A percentile compares a stretch with the other conserved stretches of the same genome.
These are phyloP conservation scores for Diaporthe eres DNA, from an alignment of 2,329 filamentous ascomycete genomes.

Conservation along the genomic window DNA sequence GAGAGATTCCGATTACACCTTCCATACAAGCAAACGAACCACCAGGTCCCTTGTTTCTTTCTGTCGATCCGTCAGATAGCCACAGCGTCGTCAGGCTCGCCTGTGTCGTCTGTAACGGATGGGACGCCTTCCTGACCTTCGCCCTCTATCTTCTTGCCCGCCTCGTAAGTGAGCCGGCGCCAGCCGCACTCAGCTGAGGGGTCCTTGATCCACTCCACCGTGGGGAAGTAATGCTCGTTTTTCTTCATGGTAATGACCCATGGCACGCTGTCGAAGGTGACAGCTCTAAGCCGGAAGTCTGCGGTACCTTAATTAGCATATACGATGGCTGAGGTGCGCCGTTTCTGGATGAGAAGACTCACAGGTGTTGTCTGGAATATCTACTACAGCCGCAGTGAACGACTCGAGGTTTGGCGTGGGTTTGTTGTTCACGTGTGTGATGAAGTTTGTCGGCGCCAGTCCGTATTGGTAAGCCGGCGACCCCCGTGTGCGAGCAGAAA, in stretches of 20 bases:
- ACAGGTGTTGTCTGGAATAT: constrained; percentile 96
- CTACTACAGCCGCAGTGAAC: constrained; percentile 85
- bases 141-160: constrained; percentile 41
- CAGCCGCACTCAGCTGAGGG: constrained; percentile 38
- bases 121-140: constrained; percentile 40
- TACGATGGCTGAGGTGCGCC: background rate
- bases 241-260: constrained; percentile 99
- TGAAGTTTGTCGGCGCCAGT: constrained; percentile 95
- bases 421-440: constrained; percentile 94
- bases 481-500: constrained; percentile 86
- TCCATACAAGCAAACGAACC: constrained; percentile 17
- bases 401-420: constrained; percentile 84
- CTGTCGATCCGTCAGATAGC: constrained; percentile 1
- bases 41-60: background rate
- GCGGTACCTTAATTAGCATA: constrained; percentile 42
- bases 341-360: constrained; percentile 51
- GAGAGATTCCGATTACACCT: constrained; percentile 23
- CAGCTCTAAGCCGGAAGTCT: constrained; percentile 96
- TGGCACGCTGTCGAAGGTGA: constrained; percentile 97
- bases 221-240: constrained; percentile 95
- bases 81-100: constrained; percentile 39
- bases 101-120: constrained; percentile 38
- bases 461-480: constrained; percentile 92
- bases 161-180: constrained; percentile 41
- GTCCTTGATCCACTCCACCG: constrained; percentile 75